phyloP scores from a whole-genome alignment of 2,329 filamentous ascomycete species.

The Colletotrichum costaricense region DNA sequence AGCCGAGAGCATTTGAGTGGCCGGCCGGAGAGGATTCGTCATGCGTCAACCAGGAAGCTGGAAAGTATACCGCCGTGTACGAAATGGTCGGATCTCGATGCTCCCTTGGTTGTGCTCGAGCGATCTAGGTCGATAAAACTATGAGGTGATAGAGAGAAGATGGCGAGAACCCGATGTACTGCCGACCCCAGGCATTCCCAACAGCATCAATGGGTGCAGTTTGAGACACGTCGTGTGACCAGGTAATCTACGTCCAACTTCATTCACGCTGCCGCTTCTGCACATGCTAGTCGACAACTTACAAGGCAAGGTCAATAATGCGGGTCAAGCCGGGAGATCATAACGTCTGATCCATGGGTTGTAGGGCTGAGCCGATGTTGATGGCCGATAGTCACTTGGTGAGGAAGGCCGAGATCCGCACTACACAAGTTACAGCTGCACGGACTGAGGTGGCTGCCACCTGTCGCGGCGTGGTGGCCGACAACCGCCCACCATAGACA shows the following conservation, averaged over 20 bases:
- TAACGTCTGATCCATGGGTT: not conserved
- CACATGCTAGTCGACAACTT: not conserved
- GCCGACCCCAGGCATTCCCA: not conserved
- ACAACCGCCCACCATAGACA: not conserved
- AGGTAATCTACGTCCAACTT: not conserved
- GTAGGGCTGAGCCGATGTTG: not conserved
- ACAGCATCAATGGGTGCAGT: not conserved
- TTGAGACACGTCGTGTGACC: not conserved
- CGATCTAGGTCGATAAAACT: too few relatives aligned
- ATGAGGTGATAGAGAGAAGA: too few relatives aligned
- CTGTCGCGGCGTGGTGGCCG: not conserved
- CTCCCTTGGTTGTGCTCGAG: not conserved
- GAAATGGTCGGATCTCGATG: not conserved
- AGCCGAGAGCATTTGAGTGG: not conserved
- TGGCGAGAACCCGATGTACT: not conserved
- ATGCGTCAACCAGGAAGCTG: not conserved
- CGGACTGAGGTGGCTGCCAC: not conserved
- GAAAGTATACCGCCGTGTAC: not conserved
- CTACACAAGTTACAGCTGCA: not conserved
- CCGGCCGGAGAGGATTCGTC: not conserved
- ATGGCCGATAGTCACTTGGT: not conserved
- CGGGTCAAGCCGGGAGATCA: not conserved
- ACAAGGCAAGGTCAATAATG: not conserved
- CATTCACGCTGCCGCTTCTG: too few relatives aligned
- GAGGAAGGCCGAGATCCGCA: not conserved